Evolutionary conservation across 2,329 filamentous ascomycete genomes (phyloP), one percentile per base, ranked within the genome.

Genomic region (Byssoonygena ceratinophila): DNA sequence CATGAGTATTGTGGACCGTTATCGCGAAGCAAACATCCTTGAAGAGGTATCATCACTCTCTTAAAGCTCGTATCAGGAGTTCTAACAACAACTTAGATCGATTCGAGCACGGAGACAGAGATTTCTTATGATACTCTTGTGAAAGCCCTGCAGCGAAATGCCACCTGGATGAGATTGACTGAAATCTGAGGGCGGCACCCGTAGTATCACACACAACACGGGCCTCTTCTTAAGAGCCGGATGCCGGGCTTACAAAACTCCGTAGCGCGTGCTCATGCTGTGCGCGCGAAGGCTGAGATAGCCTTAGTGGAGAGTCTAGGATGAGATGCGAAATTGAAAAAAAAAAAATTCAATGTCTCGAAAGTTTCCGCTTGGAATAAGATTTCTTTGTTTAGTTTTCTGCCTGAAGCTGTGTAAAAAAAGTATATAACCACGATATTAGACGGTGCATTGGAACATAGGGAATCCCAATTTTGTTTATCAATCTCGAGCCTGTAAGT

Each of bases 1-100:
- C 46, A 12, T 22, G 2, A 31, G 39, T 20, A 55, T 57, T 37
- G 18, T 57, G 11, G 44, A 54, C 2, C 31, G 40, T 14, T 57
- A 41, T 52, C 50, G 40, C 22, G 27, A 52, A 27, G 27, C 41
- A 6, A 20, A 37, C 12, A 44, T 51, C 9, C 41, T 58, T 20
- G 31, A 55, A 12, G 43, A 56, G 34, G 47, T 58, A 50, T n/a
- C n/a, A n/a, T n/a, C n/a, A n/a, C n/a, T n/a, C n/a, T n/a, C n/a
- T n/a, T 25, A 22, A 29, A n/a, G 29, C 11, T 34, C 31, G 3
- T 34, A 34, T 12, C 31, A n/a, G n/a, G n/a, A n/a, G n/a, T 34
- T 29, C 48, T 37, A 45, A 45, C 23, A 5, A n/a, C 5, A 9
- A 20, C 4, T n/a, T 47, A 52, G 50, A 25, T 52, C 7, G 50